These are phyloP conservation scores for Phytophthora podocarpi DNA, from an alignment of 352 stramenopile species.

Conservation along the genomic window DNA sequence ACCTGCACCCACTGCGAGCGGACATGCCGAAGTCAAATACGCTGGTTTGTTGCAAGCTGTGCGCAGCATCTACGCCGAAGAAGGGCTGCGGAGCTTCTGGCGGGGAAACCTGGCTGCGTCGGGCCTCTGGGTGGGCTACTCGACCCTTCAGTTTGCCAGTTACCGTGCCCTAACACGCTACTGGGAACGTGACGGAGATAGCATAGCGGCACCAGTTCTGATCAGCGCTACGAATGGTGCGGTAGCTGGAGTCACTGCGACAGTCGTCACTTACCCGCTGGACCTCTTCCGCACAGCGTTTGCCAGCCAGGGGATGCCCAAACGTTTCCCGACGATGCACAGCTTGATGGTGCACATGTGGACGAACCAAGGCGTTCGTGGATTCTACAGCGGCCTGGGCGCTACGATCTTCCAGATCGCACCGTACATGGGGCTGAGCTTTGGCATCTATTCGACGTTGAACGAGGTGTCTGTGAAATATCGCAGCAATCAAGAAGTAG, in stretches of 20 bases:
- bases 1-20: conserved; percentile 44
- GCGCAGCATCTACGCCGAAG: conserved; percentile 74
- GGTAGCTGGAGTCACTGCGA: conserved; percentile 86
- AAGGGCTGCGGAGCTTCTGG: conserved; percentile 85
- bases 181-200: conserved; percentile 36
- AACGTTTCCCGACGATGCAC: conserved; percentile 77
- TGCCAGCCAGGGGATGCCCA: conserved; percentile 89
- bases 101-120: conserved; percentile 81
- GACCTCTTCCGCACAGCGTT: conserved; percentile 95
- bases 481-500: conserved; percentile 13
- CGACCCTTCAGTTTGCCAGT: conserved; percentile 72
- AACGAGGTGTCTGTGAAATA: conserved; percentile 40
- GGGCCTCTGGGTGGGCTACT: conserved; percentile 85
- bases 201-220: not conserved
- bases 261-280: conserved; percentile 93
- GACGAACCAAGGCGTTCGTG: conserved; percentile 66
- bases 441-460: conserved; percentile 90
- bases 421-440: conserved; percentile 96
- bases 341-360: conserved; percentile 81
- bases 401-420: conserved; percentile 93
- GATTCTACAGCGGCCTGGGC: conserved; percentile 91
- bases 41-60: conserved; percentile 58
- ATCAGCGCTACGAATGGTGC: conserved; percentile 87
- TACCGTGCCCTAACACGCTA: conserved; percentile 57
- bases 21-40: conserved; percentile 47